phyloP scores from a whole-genome alignment of 2,329 filamentous ascomycete species.

The Colletotrichum lupini region DNA sequence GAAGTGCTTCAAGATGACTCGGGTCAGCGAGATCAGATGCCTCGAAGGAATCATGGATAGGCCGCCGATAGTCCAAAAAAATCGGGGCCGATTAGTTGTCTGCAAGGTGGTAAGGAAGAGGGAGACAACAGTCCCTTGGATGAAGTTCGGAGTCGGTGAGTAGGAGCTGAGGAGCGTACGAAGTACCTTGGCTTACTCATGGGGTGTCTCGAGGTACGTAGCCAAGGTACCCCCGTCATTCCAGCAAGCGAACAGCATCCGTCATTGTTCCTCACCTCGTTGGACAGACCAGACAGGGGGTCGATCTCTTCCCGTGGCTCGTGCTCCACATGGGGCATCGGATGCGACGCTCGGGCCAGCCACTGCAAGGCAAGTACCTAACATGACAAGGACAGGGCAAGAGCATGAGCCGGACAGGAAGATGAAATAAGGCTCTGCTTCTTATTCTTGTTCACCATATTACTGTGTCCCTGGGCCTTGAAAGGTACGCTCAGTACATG shows the following conservation, averaged over 20 bases:
- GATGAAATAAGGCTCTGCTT: neutral
- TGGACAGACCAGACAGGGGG: neutral
- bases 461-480: too few relatives aligned
- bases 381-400: neutral
- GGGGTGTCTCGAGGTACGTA: neutral
- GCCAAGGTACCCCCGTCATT: neutral
- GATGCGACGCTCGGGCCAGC: constrained; percentile 5
- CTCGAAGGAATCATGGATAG: neutral
- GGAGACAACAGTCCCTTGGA: neutral
- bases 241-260: neutral
- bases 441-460: too few relatives aligned
- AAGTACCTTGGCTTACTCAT: neutral
- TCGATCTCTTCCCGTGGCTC: neutral
- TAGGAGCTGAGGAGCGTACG: neutral
- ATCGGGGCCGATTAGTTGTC: neutral
- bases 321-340: neutral
- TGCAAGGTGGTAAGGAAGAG: neutral
- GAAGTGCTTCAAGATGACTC: neutral
- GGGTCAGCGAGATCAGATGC: neutral
- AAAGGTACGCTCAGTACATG: too few relatives aligned
- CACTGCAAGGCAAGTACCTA: neutral
- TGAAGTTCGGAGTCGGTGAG: neutral
- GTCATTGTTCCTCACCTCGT: neutral
- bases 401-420: neutral
- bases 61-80: neutral